Percentiles rank a stretch among this genome's conserved stretches.
Evolutionary conservation across 805 yeast species (phyloP).

Genomic region (Isabelozyma heimii): DNA sequence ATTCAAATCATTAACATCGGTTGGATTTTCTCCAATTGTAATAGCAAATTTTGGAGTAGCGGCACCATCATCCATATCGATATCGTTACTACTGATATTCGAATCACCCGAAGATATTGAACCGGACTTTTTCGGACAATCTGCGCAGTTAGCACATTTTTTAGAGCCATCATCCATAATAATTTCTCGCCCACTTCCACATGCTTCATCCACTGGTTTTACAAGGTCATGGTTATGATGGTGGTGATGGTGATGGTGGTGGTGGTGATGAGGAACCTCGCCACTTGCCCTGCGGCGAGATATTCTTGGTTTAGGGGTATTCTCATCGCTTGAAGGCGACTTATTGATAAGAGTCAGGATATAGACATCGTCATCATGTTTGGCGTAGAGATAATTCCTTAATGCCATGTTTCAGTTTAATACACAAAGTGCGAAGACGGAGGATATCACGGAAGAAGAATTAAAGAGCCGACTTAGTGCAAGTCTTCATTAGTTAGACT

Average conservation of each 20-base stretch:
- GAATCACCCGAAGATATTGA: background rate
- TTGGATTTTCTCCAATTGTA: conserved; percentile 1
- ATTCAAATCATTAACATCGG: background rate
- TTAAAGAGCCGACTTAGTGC: background rate
- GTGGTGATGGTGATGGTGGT: conserved; percentile 1
- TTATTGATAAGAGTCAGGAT: conserved; percentile 14
- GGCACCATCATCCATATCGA: background rate
- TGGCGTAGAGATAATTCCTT: conserved; percentile 40
- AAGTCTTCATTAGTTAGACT: background rate
- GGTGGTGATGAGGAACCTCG: conserved; percentile 1
- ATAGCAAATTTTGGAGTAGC: conserved; percentile 9
- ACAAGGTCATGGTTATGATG: background rate
- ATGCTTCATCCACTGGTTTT: background rate
- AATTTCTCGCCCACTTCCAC: conserved; percentile 3
- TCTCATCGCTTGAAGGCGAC: conserved; percentile 4
- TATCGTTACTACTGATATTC: background rate
- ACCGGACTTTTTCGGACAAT: conserved; percentile 22
- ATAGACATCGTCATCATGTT: conserved; percentile 23
- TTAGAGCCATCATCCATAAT: conserved; percentile 20
- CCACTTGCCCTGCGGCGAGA: background rate
- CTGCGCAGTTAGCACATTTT: conserved; percentile 27
- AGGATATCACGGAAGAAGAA: background rate
- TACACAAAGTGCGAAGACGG: background rate
- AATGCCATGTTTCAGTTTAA: conserved; percentile 28
- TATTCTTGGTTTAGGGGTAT: background rate